A percentile compares a stretch with the other conserved stretches of the same genome.
These are phyloP conservation scores for Hymenoscyphus repandus DNA, from an alignment of 2,329 filamentous ascomycete species.

Conservation along the genomic window DNA sequence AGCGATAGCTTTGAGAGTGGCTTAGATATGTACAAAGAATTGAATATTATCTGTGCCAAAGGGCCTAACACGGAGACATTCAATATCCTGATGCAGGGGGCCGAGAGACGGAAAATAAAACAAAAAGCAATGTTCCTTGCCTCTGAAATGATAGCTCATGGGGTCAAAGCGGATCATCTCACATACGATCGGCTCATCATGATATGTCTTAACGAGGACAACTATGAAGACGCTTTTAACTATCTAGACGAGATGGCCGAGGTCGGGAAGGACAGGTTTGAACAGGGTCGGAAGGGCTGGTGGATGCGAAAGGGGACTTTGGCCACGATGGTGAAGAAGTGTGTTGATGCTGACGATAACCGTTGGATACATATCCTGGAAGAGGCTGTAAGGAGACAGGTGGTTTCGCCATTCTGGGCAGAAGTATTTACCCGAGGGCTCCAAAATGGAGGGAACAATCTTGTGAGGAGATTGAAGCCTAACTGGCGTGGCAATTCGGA, in stretches of 20 bases:
- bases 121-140: slow-evolving; percentile 56
- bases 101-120: slow-evolving; percentile 35
- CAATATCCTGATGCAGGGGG: slow-evolving; percentile 50
- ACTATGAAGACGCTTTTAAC: slow-evolving; percentile 42
- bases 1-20: slow-evolving; percentile 43
- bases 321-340: slow-evolving; percentile 16
- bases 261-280: slow-evolving; percentile 30
- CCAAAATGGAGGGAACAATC: too few species aligned
- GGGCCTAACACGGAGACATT: slow-evolving; percentile 51
- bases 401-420: too few species aligned
- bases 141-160: slow-evolving; percentile 54
- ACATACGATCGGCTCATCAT: slow-evolving; percentile 60
- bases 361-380: slow-evolving; percentile 22
- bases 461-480: too few species aligned
- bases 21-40: slow-evolving; percentile 54
- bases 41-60: slow-evolving; percentile 45
- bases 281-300: slow-evolving; percentile 25
- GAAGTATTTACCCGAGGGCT: too few species aligned
- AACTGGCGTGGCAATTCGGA: too few species aligned
- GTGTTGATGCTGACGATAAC: slow-evolving; percentile 17
- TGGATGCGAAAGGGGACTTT: slow-evolving; percentile 30
- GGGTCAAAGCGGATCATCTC: slow-evolving; percentile 46
- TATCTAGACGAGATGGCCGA: slow-evolving; percentile 46
- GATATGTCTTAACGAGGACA: slow-evolving; percentile 43
- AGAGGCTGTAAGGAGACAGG: slow-evolving; percentile 19